These are phyloP conservation scores for Amanita rubescens DNA, from an alignment of 768 basidiomycete genomes.

Conservation along the genomic window DNA sequence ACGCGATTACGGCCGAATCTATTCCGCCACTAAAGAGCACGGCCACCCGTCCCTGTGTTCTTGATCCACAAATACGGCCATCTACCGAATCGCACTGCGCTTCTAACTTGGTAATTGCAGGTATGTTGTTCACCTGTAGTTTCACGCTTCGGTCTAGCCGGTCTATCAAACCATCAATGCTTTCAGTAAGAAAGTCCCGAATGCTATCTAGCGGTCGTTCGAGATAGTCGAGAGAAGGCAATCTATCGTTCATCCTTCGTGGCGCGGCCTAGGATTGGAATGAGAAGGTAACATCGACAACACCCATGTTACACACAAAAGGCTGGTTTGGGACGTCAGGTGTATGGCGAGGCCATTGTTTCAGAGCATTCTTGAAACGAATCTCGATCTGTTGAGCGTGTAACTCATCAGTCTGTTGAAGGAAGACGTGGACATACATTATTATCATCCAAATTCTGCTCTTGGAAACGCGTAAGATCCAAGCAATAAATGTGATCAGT, in stretches of 20 bases:
- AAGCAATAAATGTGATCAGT: constrained; percentile 52
- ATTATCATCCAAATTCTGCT: background rate
- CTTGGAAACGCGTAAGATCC: constrained; percentile 26
- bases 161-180: constrained; percentile 44
- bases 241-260: constrained; percentile 1
- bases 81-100: constrained; percentile 10
- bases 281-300: background rate
- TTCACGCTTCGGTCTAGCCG: constrained; percentile 62
- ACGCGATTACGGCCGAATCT: constrained; percentile 81
- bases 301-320: constrained; percentile 22
- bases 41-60: constrained; percentile 53
- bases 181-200: constrained; percentile 32
- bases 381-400: background rate
- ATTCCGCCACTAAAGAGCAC: constrained; percentile 96
- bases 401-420: background rate
- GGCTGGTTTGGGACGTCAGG: constrained; percentile 1
- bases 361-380: background rate
- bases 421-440: constrained; percentile 10
- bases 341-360: background rate
- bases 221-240: constrained; percentile 38
- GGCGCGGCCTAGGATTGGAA: background rate
- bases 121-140: constrained; percentile 64
- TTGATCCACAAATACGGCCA: constrained; percentile 13
- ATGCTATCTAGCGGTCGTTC: constrained; percentile 29
- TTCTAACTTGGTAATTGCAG: constrained; percentile 28